Percentiles rank a stretch among this genome's conserved stretches.
These are phyloP conservation scores for Leishmania major DNA, from an alignment of 208 protist genomes.

Conservation along the genomic window DNA sequence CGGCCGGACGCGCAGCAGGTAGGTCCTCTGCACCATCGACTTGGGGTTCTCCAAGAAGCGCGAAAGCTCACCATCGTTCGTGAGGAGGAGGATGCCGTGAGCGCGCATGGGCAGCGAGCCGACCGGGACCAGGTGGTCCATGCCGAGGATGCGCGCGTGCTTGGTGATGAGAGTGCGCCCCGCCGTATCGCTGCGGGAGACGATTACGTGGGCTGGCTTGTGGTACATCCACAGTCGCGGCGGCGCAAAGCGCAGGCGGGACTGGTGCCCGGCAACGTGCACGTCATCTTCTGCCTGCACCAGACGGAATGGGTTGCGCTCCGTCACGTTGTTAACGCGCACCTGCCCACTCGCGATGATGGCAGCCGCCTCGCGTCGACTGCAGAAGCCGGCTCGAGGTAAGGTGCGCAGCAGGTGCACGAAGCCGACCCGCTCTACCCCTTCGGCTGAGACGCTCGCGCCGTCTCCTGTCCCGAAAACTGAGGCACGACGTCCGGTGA, in stretches of 20 bases:
- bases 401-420: constrained; percentile 81
- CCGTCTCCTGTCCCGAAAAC: not conserved
- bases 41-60: constrained; percentile 79
- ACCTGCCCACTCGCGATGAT: constrained; percentile 86
- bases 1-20: constrained; percentile 80
- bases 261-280: constrained; percentile 67
- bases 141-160: constrained; percentile 82
- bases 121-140: constrained; percentile 88
- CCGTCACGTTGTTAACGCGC: constrained; percentile 82
- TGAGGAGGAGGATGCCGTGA: constrained; percentile 84
- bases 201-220: constrained; percentile 88
- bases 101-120: constrained; percentile 86
- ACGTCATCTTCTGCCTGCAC: constrained; percentile 80
- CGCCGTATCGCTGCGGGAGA: constrained; percentile 76
- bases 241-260: constrained; percentile 77
- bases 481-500: constrained; percentile 5
- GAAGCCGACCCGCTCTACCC: constrained; percentile 13
- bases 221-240: constrained; percentile 90
- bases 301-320: constrained; percentile 83
- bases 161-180: constrained; percentile 79
- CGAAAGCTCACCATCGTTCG: constrained; percentile 90
- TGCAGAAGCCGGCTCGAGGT: constrained; percentile 82
- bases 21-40: constrained; percentile 85
- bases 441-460: not conserved
- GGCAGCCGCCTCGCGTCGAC: constrained; percentile 67